These are phyloP conservation scores for Yamadazyma songkhlaensis DNA, from an alignment of 1,139 yeast species.

Conservation along the genomic window DNA sequence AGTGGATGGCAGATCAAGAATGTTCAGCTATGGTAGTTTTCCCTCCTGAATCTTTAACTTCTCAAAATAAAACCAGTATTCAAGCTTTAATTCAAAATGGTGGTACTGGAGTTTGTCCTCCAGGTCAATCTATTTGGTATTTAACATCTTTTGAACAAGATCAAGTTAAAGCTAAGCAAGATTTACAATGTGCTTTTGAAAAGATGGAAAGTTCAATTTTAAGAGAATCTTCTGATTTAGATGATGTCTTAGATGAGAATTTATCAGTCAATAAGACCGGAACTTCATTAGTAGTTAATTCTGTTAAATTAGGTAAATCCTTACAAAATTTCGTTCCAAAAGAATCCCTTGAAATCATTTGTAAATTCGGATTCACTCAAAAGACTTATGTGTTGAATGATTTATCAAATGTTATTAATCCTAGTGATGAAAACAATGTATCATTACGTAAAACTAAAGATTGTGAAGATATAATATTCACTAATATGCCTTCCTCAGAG, in stretches of 20 bases:
- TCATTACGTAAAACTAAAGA: constrained; percentile 29
- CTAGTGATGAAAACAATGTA: constrained; percentile 32
- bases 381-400: constrained; percentile 50
- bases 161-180: constrained; percentile 61
- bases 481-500: constrained; percentile 76
- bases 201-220: constrained; percentile 78
- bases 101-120: constrained; percentile 87
- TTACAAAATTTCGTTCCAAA: constrained; percentile 81
- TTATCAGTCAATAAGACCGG: constrained; percentile 56
- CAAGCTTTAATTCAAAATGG: constrained; percentile 87
- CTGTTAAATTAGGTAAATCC: constrained; percentile 83
- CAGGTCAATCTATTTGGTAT: constrained; percentile 90
- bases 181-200: constrained; percentile 74
- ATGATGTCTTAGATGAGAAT: constrained; percentile 43
- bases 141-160: constrained; percentile 76
- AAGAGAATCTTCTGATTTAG: constrained; percentile 67
- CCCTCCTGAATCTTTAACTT: constrained; percentile 81
- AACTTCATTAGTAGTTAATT: constrained; percentile 62
- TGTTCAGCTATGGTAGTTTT: constrained; percentile 84
- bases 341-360: constrained; percentile 70
- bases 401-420: constrained; percentile 36
- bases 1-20: constrained; percentile 89
- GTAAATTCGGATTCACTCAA: constrained; percentile 82
- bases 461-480: constrained; percentile 52
- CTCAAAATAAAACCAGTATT: constrained; percentile 67